Evolutionary conservation across 305 asterid species (phyloP), one percentile per base, ranked within the genome.

Genomic region (Fraxinus paxiana): DNA sequence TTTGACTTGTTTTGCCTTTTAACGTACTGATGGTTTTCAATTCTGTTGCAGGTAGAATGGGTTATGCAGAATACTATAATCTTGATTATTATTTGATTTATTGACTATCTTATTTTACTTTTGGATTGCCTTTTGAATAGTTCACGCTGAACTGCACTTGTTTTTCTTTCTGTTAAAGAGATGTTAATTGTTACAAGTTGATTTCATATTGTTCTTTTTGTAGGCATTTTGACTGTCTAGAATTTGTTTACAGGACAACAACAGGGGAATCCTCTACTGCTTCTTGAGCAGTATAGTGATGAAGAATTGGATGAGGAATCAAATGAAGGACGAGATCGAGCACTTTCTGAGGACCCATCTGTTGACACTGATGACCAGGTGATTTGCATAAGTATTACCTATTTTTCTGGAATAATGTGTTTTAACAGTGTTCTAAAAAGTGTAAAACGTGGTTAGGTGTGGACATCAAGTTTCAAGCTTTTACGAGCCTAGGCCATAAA

Each of bases 211-310:
- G 51, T 34, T 51, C 24, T 51, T 51, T 51, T n/a, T 76, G 78
- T 59, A 38, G 85, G 84, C 80, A 41, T 82, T 82, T 83, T 94
- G 89, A 92, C 88, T 76, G 73, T 81, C 79, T 81, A 81, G 80
- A 82, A 67, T 88, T 67, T 84, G 82, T 84, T 69, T 73, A 46
- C 97, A 96, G 99, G 96, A 73, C 83, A 85, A 85, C 86, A 81
- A 83, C 86, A 84, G 59, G 92, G 86, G 83, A 94, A 96, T 88
- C 98, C 99, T 77, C 91, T 96, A 76, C 82, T 89, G 82, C 90
- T 96, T 85, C 98, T 96, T 78, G 99, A 87, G 83, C 99, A 96
- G 84, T 96, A 96, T 85, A 94, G 98, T 80, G 99, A 96, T 88
- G 98, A 96, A 61, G 99, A 96, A 56, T 73, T 85, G 88, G 97